phyloP scores from a whole-genome alignment of 495 filamentous ascomycete genomes.

The Apiosordaria backusii region DNA sequence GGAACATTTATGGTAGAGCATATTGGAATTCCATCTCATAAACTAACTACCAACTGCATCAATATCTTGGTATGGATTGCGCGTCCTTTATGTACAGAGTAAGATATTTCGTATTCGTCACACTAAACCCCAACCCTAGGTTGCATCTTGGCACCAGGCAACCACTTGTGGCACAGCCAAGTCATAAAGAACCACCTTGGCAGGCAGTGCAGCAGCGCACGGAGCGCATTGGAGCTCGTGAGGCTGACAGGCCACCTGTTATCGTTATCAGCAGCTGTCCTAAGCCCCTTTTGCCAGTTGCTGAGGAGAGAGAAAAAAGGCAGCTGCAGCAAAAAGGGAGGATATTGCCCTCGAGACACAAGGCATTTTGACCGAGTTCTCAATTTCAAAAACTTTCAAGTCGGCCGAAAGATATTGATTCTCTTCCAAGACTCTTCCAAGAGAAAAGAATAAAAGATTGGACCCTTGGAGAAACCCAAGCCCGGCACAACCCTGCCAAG shows the following conservation, averaged over 20 bases:
- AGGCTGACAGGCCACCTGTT: slow-evolving; percentile 1
- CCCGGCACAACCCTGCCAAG: neutral
- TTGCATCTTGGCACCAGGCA: neutral
- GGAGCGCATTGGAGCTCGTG: neutral
- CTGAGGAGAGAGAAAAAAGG: neutral
- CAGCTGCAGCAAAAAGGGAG: slow-evolving; percentile 6
- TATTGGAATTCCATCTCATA: neutral
- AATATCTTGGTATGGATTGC: too few relatives aligned
- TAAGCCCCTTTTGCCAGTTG: slow-evolving; percentile 3
- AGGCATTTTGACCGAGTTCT: neutral
- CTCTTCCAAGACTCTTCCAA: too few relatives aligned
- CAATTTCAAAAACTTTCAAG: neutral
- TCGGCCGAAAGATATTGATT: neutral
- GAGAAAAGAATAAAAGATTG: neutral
- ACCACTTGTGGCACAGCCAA: neutral
- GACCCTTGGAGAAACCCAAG: neutral
- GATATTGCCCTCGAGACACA: neutral
- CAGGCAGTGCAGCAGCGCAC: neutral
- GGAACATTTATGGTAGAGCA: slow-evolving; percentile 5
- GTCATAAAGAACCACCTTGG: neutral
- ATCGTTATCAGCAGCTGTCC: neutral
- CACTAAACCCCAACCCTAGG: neutral
- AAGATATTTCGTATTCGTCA: neutral
- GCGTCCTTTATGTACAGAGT: too few relatives aligned
- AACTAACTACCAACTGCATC: too few relatives aligned